These are phyloP conservation scores for Platismatia glauca DNA, from an alignment of 495 filamentous ascomycete genomes.

Conservation along the genomic window DNA sequence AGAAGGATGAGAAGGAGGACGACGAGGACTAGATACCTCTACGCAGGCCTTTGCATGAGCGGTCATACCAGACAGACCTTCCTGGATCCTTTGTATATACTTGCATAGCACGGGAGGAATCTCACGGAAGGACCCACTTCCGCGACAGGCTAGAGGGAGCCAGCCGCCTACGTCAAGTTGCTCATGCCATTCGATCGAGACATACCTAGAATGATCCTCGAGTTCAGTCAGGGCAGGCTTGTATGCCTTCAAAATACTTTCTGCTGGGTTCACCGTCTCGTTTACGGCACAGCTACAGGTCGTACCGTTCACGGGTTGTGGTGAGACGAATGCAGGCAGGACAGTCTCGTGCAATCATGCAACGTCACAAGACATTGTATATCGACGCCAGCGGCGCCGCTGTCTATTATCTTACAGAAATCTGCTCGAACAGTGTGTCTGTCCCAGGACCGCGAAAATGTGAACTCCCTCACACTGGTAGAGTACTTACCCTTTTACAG, in stretches of 20 bases:
- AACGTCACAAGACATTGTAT: background rate
- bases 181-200: background rate
- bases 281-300: background rate
- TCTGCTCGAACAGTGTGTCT: background rate
- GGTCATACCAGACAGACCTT: background rate
- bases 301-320: background rate
- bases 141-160: background rate
- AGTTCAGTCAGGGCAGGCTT: background rate
- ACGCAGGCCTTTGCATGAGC: background rate
- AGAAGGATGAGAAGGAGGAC: conserved; percentile 36
- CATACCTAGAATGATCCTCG: background rate
- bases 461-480: background rate
- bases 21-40: conserved; percentile 21
- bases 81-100: background rate
- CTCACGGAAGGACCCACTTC: background rate
- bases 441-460: background rate
- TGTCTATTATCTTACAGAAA: background rate
- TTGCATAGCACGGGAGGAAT: background rate
- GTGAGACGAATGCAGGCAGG: background rate
- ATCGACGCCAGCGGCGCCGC: background rate
- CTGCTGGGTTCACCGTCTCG: background rate
- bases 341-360: conserved; percentile 13
- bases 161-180: background rate
- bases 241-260: background rate
- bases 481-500: background rate